phyloP scores from a whole-genome alignment of 108 stramenopile species.

The Skeletonema grethae region DNA sequence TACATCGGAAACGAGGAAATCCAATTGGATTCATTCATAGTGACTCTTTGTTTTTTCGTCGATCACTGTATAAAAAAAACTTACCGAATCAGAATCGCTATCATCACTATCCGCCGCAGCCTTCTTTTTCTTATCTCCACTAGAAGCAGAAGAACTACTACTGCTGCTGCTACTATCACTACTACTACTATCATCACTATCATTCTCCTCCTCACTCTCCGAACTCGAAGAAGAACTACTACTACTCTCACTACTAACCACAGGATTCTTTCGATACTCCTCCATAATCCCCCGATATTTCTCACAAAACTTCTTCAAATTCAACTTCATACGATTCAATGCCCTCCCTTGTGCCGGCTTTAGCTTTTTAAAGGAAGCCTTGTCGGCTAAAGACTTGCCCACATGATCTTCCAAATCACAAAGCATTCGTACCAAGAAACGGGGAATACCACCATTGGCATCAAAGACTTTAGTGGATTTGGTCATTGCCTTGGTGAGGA shows the following conservation, averaged over 20 bases:
- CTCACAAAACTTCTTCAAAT: slow-evolving; percentile 92
- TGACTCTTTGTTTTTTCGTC: background rate
- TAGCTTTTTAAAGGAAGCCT: slow-evolving; percentile 92
- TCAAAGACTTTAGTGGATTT: slow-evolving; percentile 70
- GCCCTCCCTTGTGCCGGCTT: slow-evolving; percentile 89
- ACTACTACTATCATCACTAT: slow-evolving; percentile 22
- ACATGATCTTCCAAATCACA: slow-evolving; percentile 92
- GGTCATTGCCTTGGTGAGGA: slow-evolving; percentile 86
- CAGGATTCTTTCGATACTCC: slow-evolving; percentile 81
- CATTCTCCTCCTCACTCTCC: slow-evolving; percentile 46
- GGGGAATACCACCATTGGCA: slow-evolving; percentile 80
- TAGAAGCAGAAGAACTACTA: slow-evolving; percentile 34
- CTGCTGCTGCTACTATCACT: slow-evolving; percentile 18
- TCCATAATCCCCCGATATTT: slow-evolving; percentile 76
- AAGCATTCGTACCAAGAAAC: slow-evolving; percentile 80
- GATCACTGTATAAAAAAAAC: slow-evolving; percentile 2
- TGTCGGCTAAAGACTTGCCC: slow-evolving; percentile 78
- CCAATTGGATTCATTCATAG: slow-evolving; percentile 54
- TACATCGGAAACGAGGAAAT: slow-evolving; percentile 99
- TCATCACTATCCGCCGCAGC: slow-evolving; percentile 22
- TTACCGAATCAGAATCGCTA: slow-evolving; percentile 47
- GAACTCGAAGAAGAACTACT: slow-evolving; percentile 29
- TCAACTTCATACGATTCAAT: slow-evolving; percentile 95
- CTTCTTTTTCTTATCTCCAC: slow-evolving; percentile 48
- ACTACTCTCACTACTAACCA: slow-evolving; percentile 32